phyloP scores from a whole-genome alignment of 1,284 basidiomycete species.

The Singerocomus inundabilis region DNA sequence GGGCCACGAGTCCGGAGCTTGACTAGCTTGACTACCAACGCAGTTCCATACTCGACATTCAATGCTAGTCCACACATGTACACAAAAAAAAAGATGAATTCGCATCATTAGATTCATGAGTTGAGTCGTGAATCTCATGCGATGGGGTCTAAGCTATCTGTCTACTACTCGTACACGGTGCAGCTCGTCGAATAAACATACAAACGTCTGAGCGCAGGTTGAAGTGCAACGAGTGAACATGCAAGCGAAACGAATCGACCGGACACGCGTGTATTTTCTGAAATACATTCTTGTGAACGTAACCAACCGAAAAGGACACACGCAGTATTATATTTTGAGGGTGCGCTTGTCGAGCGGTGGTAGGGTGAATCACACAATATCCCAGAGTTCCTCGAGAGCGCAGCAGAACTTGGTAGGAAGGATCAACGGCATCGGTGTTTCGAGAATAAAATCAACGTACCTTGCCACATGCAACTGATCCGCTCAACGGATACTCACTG shows the following conservation, averaged over 20 bases:
- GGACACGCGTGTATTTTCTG: constrained; percentile 14
- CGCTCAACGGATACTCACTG: constrained; percentile 92
- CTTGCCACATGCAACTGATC: constrained; percentile 96
- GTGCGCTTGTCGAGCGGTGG: background rate
- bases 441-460: constrained; percentile 42
- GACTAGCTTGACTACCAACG: too few species aligned
- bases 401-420: constrained; percentile 57
- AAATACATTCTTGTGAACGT: constrained; percentile 17
- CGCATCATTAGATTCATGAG: constrained; percentile 36
- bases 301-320: background rate
- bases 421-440: constrained; percentile 2
- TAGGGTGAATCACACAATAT: constrained; percentile 44
- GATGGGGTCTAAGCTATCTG: constrained; percentile 28
- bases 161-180: constrained; percentile 33
- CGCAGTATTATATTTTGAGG: constrained; percentile 16
- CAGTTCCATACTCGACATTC: too few species aligned
- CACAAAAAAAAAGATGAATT: constrained; percentile 8
- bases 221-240: constrained; percentile 33
- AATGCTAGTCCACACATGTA: too few species aligned
- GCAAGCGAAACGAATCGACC: constrained; percentile 6
- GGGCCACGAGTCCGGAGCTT: background rate
- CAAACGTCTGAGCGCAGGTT: constrained; percentile 34
- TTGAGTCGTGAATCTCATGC: constrained; percentile 35
- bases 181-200: constrained; percentile 21
- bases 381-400: constrained; percentile 63